Base-by-base conservation (phyloP, 441 rosid genomes). In the Cnidoscolus chayamansa region DNA sequence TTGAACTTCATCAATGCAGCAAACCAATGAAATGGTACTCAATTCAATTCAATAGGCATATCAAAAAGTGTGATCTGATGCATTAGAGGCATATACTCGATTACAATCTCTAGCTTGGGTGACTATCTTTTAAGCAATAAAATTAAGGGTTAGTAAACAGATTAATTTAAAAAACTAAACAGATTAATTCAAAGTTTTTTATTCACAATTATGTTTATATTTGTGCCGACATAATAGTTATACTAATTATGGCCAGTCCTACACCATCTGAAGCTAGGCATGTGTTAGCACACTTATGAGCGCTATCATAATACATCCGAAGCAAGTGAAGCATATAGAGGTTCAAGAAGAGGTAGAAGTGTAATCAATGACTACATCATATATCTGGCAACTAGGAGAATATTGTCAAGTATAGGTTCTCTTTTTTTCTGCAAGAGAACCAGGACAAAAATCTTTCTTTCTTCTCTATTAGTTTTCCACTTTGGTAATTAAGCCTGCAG, bases 1-100 rank as follows among this genome's bases (percentile, higher is more conserved):
- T 80, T 84, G 94, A 76, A 82, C 79, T 75, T 92, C 96, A 82
- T 87, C 87, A 71, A 92, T 85, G 10, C 98, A 92, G 77, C 47
- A 70, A 75, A 76, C 48, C 65, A 57, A 47, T n/a, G 30, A 32
- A 56, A 62, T 25, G 47, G 50, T 10, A 50, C 37, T 4, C 54
- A 12, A 35, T 20, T 45, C 67, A 63, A 12, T 20, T 45, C 53
- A 63, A 13, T 17, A 71, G 19, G 71, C 70, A 78, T 54, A 55
- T n/a, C 45, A 7, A 6, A 16, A 49, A 53, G 40, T 70, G 20
- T 12, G 30, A 30, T 2, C n/a, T 35, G 31, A 25, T 11, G 40
- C n/a, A 30, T 58, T 58, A 25, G 9, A 20, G 1, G 60, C 13
- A 56, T 20, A 56, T 56, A 12, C 15, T 9, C 59, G 68, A 68